Evolutionary conservation across 148 eudicot species (phyloP).

Genomic region (Dysphania ambrosioides): DNA sequence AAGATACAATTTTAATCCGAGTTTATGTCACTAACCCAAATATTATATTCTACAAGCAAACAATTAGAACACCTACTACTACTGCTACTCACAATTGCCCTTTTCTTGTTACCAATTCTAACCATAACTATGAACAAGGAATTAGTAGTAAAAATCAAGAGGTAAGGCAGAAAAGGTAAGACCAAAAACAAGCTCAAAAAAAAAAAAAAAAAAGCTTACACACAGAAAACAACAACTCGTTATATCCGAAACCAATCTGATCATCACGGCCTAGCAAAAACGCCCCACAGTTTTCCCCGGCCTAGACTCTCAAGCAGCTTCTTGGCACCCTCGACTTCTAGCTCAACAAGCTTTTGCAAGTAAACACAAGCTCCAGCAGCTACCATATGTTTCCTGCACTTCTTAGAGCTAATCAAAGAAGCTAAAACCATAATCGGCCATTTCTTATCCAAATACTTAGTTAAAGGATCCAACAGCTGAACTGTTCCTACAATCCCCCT

Average conservation of each 20-base stretch:
- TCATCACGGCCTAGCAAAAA: slow-evolving; percentile 51
- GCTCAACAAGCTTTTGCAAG: slow-evolving; percentile 66
- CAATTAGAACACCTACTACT: slow-evolving; percentile 29
- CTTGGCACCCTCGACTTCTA: slow-evolving; percentile 76
- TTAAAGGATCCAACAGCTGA: slow-evolving; percentile 61
- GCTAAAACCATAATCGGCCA: slow-evolving; percentile 51
- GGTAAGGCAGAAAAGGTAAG: slow-evolving; percentile 1
- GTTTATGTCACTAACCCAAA: slow-evolving; percentile 47
- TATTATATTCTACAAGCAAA: slow-evolving; percentile 29
- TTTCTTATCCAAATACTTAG: slow-evolving; percentile 51
- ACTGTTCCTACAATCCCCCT: slow-evolving; percentile 59
- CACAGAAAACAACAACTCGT: slow-evolving; percentile 20
- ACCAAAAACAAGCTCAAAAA: slow-evolving; percentile 7
- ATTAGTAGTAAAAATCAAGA: slow-evolving; percentile 11
- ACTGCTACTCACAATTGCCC: slow-evolving; percentile 35
- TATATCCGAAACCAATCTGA: neutral
- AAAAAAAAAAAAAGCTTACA: slow-evolving; percentile 21
- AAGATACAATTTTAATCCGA: slow-evolving; percentile 34
- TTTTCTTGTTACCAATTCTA: slow-evolving; percentile 34
- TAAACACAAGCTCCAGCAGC: slow-evolving; percentile 56
- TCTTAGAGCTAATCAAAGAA: slow-evolving; percentile 52
- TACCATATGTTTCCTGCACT: slow-evolving; percentile 66
- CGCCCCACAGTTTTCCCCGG: slow-evolving; percentile 79
- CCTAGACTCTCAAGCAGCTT: slow-evolving; percentile 61
- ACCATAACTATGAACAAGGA: slow-evolving; percentile 42